Evolutionary conservation across 1,139 yeast species (phyloP), one percentile per base, ranked within the genome.

Genomic region (Blastobotrys niveus): DNA sequence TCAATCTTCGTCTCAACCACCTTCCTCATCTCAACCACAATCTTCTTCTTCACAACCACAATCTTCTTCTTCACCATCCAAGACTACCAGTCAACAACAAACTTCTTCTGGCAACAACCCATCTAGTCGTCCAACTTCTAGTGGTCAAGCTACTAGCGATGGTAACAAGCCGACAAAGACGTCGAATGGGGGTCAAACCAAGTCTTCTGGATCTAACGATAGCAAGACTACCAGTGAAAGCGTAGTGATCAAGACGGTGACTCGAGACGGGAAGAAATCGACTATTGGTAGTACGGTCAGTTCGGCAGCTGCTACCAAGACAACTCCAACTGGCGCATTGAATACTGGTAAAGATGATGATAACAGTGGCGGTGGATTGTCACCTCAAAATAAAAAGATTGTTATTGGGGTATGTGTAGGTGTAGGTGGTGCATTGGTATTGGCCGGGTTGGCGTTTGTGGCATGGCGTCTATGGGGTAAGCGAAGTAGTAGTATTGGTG

Each of bases 361-460:
- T 29, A 36, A 30, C 10, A 34, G 42, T 37, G 30, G 46, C 15
- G 54, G 59, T 12, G 62, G 62, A 1, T 53, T 56, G 12, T 56
- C 62, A 10, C 48, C 55, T 14, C 49, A 57, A 38, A 47, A 59
- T 51, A 50, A 56, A 21, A 56, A 55, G 48, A 57, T 61, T 43
- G 56, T 61, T 27, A 58, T 62, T 45, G 66, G 65, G 17, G 59
- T 58, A 20, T 61, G 55, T 5, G 64, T 60, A 7, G 65, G 64
- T 33, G 61, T 61, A 12, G 64, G 64, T 17, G 65, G 64, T 9
- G 53, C 55, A 18, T 40, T 62, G 35, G 38, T 62, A 12, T 46
- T 61, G n/a, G 53, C 49, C 7, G 63, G 59, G 4, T 46, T 53
- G 5, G 61, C 51, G 9, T 56, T 57, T 44, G 58, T 60, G 1